Evolutionary conservation across 2,329 filamentous ascomycete species (phyloP).

Genomic region (Penicillium janthinellum): DNA sequence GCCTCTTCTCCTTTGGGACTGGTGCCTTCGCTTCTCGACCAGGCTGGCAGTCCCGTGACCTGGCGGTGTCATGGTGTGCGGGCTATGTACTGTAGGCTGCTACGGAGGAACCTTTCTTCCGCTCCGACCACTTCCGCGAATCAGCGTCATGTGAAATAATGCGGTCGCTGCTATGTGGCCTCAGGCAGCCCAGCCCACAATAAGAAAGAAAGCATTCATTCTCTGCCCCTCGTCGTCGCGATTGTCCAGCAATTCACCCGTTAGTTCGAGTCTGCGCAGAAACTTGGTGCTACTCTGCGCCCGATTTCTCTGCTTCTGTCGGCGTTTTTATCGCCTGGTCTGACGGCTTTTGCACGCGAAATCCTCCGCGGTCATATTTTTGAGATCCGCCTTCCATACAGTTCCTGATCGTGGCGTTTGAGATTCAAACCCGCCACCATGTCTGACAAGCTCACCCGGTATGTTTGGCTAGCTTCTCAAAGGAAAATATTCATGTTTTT

Average conservation of each 20-base stretch:
- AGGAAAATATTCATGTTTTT: conserved; percentile 6
- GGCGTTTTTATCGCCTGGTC: conserved; percentile 6
- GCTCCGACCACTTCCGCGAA: conserved; percentile 16
- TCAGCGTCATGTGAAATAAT: conserved; percentile 24
- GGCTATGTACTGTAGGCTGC: too few relatives aligned
- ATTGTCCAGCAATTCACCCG: conserved; percentile 20
- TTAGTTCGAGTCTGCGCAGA: conserved; percentile 25
- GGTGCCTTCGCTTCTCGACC: conserved; percentile 24
- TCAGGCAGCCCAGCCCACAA: conserved; percentile 30
- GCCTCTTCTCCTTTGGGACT: conserved; percentile 12
- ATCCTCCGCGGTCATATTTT: conserved; percentile 13
- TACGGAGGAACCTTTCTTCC: not conserved
- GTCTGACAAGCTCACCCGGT: conserved; percentile 95
- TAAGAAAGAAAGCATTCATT: conserved; percentile 28
- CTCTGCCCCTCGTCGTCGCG: conserved; percentile 20
- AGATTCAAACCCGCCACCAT: conserved; percentile 55
- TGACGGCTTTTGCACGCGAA: conserved; percentile 1
- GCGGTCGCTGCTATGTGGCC: conserved; percentile 18
- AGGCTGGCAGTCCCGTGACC: conserved; percentile 17
- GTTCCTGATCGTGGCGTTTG: conserved; percentile 18
- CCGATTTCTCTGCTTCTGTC: conserved; percentile 13
- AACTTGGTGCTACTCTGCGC: conserved; percentile 25
- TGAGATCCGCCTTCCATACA: conserved; percentile 17
- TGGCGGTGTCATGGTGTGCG: not conserved
- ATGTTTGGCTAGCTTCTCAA: conserved; percentile 40